Conservation (phyloP, 2,329 filamentous ascomycete species). For the Ilyonectria destructans region DNA sequence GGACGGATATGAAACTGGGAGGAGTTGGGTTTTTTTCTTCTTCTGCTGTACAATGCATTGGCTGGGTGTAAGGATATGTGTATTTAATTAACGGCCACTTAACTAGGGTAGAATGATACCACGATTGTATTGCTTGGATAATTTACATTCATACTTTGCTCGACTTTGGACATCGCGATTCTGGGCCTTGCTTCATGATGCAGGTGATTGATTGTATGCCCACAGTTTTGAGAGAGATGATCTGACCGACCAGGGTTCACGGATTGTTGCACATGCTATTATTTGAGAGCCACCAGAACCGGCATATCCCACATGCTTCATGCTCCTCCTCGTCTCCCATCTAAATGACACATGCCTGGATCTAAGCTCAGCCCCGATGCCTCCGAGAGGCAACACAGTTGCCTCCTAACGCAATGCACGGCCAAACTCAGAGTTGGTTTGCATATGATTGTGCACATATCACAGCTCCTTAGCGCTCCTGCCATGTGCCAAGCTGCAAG, state of each 20-base stretch:
- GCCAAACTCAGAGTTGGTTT: not conserved
- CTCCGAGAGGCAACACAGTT: not conserved
- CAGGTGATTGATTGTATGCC: too few species aligned
- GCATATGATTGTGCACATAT: not conserved
- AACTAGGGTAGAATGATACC: constrained; percentile 34
- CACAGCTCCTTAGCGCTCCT: not conserved
- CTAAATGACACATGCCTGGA: too few species aligned
- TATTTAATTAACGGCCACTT: constrained; percentile 34
- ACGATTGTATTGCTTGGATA: constrained; percentile 20
- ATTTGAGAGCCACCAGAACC: too few species aligned
- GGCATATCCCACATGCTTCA: not conserved
- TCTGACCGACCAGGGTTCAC: too few species aligned
- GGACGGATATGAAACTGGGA: constrained; percentile 3
- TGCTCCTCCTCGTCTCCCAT: not conserved
- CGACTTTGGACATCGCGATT: not conserved
- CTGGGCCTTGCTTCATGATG: not conserved
- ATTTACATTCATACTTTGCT: constrained; percentile 10
- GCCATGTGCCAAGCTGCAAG: not conserved
- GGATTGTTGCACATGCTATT: too few species aligned
- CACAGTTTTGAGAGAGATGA: too few species aligned
- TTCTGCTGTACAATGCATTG: constrained; percentile 19
- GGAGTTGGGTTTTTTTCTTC: constrained; percentile 18
- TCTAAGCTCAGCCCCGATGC: not conserved
- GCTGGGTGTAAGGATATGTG: constrained; percentile 33
- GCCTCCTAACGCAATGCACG: not conserved